Conservation (phyloP, 2,329 filamentous ascomycete genomes). For the Orbilia oligospora region DNA sequence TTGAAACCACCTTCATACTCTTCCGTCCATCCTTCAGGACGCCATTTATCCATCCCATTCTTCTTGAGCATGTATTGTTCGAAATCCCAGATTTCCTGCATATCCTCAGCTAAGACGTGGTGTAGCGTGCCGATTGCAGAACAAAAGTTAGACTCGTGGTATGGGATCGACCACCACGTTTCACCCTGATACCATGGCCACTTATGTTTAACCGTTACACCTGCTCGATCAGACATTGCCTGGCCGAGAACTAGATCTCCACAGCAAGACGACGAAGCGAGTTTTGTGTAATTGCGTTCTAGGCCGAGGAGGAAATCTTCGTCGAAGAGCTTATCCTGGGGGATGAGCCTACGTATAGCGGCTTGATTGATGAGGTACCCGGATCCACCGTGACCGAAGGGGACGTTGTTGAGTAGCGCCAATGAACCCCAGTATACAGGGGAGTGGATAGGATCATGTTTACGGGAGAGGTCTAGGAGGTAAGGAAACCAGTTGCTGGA, state of each 20-base stretch:
- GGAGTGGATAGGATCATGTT: slow-evolving; percentile 40
- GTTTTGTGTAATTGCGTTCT: slow-evolving; percentile 57
- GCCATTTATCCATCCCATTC: slow-evolving; percentile 51
- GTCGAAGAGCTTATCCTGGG: slow-evolving; percentile 45
- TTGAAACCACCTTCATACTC: slow-evolving; percentile 36
- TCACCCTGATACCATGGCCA: slow-evolving; percentile 59
- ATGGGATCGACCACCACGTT: slow-evolving; percentile 60
- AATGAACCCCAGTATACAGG: slow-evolving; percentile 57
- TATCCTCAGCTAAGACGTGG: slow-evolving; percentile 54
- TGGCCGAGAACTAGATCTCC: slow-evolving; percentile 56
- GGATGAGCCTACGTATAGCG: slow-evolving; percentile 49
- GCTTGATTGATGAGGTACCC: slow-evolving; percentile 60
- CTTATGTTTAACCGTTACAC: slow-evolving; percentile 54
- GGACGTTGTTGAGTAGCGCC: slow-evolving; percentile 44
- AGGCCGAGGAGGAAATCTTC: slow-evolving; percentile 51
- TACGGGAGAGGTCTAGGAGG: slow-evolving; percentile 49
- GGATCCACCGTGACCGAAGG: slow-evolving; percentile 56
- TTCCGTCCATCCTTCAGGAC: slow-evolving; percentile 46
- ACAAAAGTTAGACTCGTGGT: slow-evolving; percentile 58
- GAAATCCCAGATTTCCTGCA: slow-evolving; percentile 59
- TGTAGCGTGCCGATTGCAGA: slow-evolving; percentile 51
- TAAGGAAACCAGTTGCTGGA: slow-evolving; percentile 60
- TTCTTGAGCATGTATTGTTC: slow-evolving; percentile 51
- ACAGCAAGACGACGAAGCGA: slow-evolving; percentile 51
- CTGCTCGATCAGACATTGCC: slow-evolving; percentile 47